Evolutionary conservation across 2,329 filamentous ascomycete species (phyloP).

Genomic region (Acarospora socialis): DNA sequence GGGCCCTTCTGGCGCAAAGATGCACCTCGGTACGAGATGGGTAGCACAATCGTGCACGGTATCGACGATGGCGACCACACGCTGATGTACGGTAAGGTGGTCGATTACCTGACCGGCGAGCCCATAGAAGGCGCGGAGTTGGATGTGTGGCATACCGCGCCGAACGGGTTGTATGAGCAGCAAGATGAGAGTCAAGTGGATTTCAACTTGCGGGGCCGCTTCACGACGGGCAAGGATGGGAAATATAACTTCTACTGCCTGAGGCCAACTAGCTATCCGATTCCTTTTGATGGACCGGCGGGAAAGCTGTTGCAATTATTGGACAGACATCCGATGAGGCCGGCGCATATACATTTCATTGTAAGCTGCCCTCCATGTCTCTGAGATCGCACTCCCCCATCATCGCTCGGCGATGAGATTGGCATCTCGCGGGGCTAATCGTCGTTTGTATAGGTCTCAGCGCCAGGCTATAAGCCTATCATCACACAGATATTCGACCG

Average conservation of each 20-base stretch:
- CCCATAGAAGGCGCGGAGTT: constrained; percentile 55
- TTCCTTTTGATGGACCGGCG: constrained; percentile 33
- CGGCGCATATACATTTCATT: constrained; percentile 50
- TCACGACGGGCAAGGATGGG: constrained; percentile 51
- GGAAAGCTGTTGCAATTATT: constrained; percentile 43
- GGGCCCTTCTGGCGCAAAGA: constrained; percentile 73
- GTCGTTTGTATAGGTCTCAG: neutral
- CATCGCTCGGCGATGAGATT: neutral
- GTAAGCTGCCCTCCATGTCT: constrained; percentile 23
- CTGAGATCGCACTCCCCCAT: neutral
- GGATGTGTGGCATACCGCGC: constrained; percentile 28
- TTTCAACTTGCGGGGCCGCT: constrained; percentile 60
- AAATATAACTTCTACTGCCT: constrained; percentile 49
- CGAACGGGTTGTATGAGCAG: constrained; percentile 47
- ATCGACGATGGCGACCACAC: constrained; percentile 41
- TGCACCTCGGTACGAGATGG: constrained; percentile 55
- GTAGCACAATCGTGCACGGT: constrained; percentile 44
- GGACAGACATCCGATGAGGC: constrained; percentile 46
- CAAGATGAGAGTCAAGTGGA: constrained; percentile 58
- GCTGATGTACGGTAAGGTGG: constrained; percentile 56
- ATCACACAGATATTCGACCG: constrained; percentile 67
- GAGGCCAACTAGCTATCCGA: constrained; percentile 43
- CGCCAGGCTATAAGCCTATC: constrained; percentile 46
- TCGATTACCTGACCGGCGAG: constrained; percentile 49
- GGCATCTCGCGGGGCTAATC: neutral